These are phyloP conservation scores for Gnomoniopsis sp. DNA, from an alignment of 2,329 filamentous ascomycete genomes.

Conservation along the genomic window DNA sequence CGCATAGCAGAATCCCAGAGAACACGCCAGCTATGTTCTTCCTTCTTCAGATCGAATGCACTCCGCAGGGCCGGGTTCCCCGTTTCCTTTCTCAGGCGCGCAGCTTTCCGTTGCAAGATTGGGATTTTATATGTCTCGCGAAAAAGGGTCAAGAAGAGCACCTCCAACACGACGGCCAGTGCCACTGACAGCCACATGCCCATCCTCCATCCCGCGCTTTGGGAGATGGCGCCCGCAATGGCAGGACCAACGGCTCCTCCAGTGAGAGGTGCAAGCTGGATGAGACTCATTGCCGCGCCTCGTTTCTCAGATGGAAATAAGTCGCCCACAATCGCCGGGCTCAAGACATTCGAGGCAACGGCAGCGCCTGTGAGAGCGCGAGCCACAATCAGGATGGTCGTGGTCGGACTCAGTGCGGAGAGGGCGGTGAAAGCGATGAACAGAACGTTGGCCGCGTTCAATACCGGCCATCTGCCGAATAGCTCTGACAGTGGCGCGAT, in stretches of 20 bases:
- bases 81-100: conserved; percentile 28
- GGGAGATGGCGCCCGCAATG: conserved; percentile 51
- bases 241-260: conserved; percentile 56
- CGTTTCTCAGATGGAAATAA: conserved; percentile 56
- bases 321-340: conserved; percentile 62
- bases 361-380: conserved; percentile 59
- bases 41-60: conserved; percentile 27
- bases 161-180: conserved; percentile 45
- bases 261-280: conserved; percentile 55
- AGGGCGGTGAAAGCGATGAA: conserved; percentile 48
- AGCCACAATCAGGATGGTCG: conserved; percentile 47
- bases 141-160: conserved; percentile 49
- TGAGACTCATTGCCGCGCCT: conserved; percentile 54
- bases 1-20: conserved; percentile 40
- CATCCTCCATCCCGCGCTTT: conserved; percentile 51
- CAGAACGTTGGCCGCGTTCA: conserved; percentile 49
- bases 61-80: conserved; percentile 29
- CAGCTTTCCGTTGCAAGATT: conserved; percentile 45
- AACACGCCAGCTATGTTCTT: conserved; percentile 23
- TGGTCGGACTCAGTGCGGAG: conserved; percentile 41
- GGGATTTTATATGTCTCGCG: conserved; percentile 59
- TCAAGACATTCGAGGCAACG: conserved; percentile 61
- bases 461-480: conserved; percentile 52
- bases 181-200: conserved; percentile 48
- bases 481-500: conserved; percentile 63